Conservation (phyloP, 768 basidiomycete genomes). For the Hericium alpestre region DNA sequence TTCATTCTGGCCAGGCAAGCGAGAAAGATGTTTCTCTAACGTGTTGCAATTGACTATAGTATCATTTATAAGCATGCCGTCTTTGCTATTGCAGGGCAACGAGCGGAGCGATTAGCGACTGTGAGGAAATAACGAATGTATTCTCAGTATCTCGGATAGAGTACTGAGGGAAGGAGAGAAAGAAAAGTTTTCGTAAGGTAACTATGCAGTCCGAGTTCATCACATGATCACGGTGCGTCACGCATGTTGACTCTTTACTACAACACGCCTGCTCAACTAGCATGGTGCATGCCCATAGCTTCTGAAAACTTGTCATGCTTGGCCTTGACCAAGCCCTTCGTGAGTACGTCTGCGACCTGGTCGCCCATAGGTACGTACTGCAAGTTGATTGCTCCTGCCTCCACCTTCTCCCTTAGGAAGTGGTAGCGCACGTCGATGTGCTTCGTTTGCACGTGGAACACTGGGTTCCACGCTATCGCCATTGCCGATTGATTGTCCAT, state of each 20-base stretch:
- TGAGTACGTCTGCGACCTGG: not conserved
- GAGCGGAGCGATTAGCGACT: no score
- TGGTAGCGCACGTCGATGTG: constrained; percentile 22
- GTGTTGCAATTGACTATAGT: not conserved
- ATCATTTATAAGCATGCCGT: not conserved
- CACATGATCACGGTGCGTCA: no score
- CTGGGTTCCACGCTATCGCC: constrained; percentile 18
- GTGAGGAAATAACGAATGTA: no score
- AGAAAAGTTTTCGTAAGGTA: no score
- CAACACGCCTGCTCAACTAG: not conserved
- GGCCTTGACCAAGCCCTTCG: not conserved
- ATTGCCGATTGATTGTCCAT: constrained; percentile 30
- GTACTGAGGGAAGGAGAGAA: no score
- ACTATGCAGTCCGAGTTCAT: no score
- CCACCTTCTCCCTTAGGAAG: not conserved
- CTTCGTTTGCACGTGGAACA: constrained; percentile 23
- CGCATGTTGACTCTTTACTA: no score
- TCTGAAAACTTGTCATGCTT: not conserved
- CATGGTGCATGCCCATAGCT: not conserved
- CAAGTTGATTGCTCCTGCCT: no score
- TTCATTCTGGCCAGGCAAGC: not conserved
- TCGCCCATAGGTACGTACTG: not conserved
- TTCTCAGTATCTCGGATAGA: no score
- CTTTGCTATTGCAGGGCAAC: not conserved
- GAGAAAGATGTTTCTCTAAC: not conserved